Base-by-base conservation (phyloP, 2,329 filamentous ascomycete species). In the Aquanectria penicillioides region DNA sequence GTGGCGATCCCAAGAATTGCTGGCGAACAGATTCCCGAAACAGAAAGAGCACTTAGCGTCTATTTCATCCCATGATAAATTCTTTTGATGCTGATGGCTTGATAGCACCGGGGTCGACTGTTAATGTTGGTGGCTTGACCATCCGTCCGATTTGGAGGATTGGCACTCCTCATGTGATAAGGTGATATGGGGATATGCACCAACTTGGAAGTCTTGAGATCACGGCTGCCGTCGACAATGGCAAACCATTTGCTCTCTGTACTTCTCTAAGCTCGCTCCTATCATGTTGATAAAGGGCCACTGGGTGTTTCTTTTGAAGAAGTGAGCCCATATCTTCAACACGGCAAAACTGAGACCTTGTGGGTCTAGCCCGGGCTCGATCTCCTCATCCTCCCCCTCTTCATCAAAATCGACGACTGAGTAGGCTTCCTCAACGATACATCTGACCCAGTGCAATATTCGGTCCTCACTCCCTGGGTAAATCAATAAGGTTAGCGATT, bases 241-340 rank as follows among this genome's bases (percentile, higher is more conserved):
- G 28, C 26, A 25, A 4, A 68, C 44, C 5, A 66, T 36, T 6
- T 61, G 40, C 10, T 74, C 70, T 2, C 73, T 57, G 20, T 78
- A 78, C 47, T 62, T 69, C 46, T 79, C 75, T 15, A 81, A 50
- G 26, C 78, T 78, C 11, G 70, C 51, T 0, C 79, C 80, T 0
- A 81, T 73, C 2, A 80, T 76, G 13, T 81, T 80, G 34, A 81
- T 80, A 49, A 82, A 80, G 0, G 74, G 75, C 80, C 79, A 81
- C 52, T 81, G 79, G 0, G 79, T 80, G 18, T 82, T 81, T 6
- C 78, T 78, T 29, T 76, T 74, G 63, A 81, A 81, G 61, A 81
- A 80, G 5, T 79, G 75, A 12, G 75, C 74, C 80, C 79, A 81
- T 8, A 81, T 80, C 18, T 73, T 77, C 15, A 81, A 40, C 0